Conservation (phyloP, 257 asterid genomes). For the Osmanthus fragrans region DNA sequence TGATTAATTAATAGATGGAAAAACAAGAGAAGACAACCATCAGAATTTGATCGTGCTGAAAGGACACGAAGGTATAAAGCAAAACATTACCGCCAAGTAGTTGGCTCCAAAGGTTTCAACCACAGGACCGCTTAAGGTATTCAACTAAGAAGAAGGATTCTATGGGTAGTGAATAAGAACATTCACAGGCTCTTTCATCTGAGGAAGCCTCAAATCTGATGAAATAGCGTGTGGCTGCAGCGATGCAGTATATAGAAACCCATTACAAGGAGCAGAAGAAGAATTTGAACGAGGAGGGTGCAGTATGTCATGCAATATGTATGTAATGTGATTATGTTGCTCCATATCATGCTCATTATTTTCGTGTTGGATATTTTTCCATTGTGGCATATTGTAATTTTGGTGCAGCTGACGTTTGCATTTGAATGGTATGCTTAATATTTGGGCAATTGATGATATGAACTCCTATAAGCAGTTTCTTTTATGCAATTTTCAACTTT, state of each 20-base stretch:
- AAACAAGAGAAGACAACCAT: not conserved
- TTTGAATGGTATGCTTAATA: not conserved
- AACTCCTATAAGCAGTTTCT: not conserved
- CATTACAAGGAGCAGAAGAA: not conserved
- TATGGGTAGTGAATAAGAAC: not conserved
- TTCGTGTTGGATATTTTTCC: not conserved
- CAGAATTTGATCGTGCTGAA: not conserved
- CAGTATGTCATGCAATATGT: not conserved
- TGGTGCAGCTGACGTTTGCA: not conserved
- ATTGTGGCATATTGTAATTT: not conserved
- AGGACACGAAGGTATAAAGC: constrained; percentile 7
- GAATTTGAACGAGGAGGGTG: not conserved
- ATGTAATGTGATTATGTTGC: not conserved
- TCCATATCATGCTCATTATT: not conserved
- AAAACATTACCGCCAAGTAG: not conserved
- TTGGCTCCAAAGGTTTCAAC: not conserved
- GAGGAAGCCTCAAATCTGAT: not conserved
- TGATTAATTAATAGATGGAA: not conserved
- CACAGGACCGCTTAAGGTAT: not conserved
- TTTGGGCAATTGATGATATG: not conserved
- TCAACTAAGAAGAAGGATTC: not conserved
- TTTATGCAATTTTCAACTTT: not conserved
- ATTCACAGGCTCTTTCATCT: not conserved
- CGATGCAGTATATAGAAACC: not conserved
- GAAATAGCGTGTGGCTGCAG: not conserved